Conservation (phyloP, 192 early-diverging fungal species). For the Coemansia sp. region DNA sequence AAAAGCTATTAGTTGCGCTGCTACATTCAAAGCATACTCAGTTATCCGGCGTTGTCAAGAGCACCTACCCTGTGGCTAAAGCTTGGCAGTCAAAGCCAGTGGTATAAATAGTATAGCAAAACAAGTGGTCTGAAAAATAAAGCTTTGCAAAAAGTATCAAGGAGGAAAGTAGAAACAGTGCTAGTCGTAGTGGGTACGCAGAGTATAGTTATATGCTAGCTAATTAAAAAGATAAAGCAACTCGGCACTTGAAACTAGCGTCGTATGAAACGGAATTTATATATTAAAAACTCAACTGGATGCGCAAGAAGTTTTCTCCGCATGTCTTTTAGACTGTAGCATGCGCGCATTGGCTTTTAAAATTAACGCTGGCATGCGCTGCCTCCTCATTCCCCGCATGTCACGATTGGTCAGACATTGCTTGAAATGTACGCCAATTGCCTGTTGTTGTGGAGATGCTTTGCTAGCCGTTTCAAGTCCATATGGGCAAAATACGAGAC, state of each 20-base stretch:
- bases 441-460: background rate
- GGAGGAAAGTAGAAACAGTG: background rate
- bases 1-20: background rate
- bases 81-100: background rate
- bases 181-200: background rate
- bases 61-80: background rate
- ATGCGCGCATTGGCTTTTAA: background rate
- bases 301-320: background rate
- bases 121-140: background rate
- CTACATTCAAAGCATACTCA: background rate
- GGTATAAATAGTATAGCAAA: background rate
- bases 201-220: background rate
- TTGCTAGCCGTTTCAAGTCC: constrained; percentile 1
- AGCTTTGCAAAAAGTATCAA: background rate
- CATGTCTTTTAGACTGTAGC: constrained; percentile 10
- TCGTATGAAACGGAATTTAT: background rate
- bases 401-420: background rate
- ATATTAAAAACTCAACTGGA: background rate
- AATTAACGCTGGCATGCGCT: background rate
- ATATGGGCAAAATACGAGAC: background rate
- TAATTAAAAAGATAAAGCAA: constrained; percentile 11
- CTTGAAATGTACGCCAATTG: background rate
- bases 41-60: background rate
- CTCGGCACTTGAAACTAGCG: background rate
- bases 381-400: too few relatives aligned